Evolutionary conservation across 306 rosid genomes (phyloP).

Genomic region (Hippophae tibetana): DNA sequence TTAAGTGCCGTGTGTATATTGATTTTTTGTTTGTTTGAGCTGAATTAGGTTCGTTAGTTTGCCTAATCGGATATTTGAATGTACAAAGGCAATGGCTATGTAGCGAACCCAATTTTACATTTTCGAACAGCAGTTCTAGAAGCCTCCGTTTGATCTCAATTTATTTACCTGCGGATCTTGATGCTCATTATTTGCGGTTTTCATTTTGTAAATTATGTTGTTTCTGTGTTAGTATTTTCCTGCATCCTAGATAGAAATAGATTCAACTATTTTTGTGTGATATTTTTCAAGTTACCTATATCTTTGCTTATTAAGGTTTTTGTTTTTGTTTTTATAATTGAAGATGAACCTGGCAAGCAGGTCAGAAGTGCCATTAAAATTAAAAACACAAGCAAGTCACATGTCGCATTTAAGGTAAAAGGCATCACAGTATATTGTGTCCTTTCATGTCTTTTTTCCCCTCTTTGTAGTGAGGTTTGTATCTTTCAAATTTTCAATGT

Average conservation of each 20-base stretch:
- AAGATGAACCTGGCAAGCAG: conserved; percentile 95
- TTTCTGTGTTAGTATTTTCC: too few relatives aligned
- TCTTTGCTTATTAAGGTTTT: neutral
- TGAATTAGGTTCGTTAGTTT: conserved; percentile 1
- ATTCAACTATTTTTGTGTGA: too few relatives aligned
- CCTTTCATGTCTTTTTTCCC: neutral
- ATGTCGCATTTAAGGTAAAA: conserved; percentile 87
- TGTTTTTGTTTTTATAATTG: conserved; percentile 14
- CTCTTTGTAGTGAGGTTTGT: neutral
- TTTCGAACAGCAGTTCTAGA: neutral
- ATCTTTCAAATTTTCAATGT: conserved; percentile 6
- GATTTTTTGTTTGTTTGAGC: neutral
- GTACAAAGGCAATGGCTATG: neutral
- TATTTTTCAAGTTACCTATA: neutral
- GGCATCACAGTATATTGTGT: conserved; percentile 7
- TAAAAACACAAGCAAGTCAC: conserved; percentile 82
- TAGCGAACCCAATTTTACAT: neutral
- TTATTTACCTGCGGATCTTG: too few relatives aligned
- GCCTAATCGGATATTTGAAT: neutral
- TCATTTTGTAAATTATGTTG: too few relatives aligned
- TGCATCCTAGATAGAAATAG: too few relatives aligned
- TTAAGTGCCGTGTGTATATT: neutral
- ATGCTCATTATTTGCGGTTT: too few relatives aligned
- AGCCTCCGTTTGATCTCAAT: neutral
- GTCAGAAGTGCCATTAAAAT: conserved; percentile 88